Conservation (phyloP, 192 early-diverging fungal genomes). For the Podila clonocystis region DNA sequence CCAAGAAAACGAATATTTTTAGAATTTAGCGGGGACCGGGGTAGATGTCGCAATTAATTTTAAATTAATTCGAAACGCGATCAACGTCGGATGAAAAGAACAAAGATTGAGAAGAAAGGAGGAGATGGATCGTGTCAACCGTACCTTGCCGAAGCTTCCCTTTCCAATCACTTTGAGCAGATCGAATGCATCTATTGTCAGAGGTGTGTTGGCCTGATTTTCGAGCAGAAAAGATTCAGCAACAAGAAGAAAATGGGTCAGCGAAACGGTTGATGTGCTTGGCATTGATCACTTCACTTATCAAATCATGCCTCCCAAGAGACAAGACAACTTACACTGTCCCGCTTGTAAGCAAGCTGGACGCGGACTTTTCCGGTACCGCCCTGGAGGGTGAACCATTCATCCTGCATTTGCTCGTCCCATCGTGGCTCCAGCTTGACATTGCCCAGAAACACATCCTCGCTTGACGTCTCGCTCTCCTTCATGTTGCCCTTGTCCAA, state of each 20-base stretch:
- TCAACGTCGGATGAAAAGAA: background rate
- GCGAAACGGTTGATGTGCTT: too few species aligned
- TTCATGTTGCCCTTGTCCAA: slow-evolving; percentile 53
- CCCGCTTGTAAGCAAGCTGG: slow-evolving; percentile 77
- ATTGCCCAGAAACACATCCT: slow-evolving; percentile 65
- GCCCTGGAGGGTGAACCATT: slow-evolving; percentile 70
- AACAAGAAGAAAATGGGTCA: background rate
- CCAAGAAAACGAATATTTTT: background rate
- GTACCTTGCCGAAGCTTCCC: slow-evolving; percentile 96
- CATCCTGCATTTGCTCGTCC: slow-evolving; percentile 65
- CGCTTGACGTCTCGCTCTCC: slow-evolving; percentile 31
- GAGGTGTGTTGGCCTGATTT: slow-evolving; percentile 68
- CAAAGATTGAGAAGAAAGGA: background rate
- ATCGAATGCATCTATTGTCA: slow-evolving; percentile 93
- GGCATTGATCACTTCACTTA: too few species aligned
- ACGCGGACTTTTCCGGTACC: slow-evolving; percentile 78
- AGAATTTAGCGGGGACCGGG: background rate
- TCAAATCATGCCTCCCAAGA: background rate
- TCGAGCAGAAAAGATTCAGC: background rate
- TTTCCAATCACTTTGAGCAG: slow-evolving; percentile 96
- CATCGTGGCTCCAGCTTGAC: slow-evolving; percentile 64
- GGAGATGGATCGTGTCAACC: background rate
- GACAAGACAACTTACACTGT: slow-evolving; percentile 55
- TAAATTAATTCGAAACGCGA: background rate
- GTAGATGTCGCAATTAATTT: background rate